Evolutionary conservation across 345 rosid species (phyloP).

Genomic region (Corymbia maculata): DNA sequence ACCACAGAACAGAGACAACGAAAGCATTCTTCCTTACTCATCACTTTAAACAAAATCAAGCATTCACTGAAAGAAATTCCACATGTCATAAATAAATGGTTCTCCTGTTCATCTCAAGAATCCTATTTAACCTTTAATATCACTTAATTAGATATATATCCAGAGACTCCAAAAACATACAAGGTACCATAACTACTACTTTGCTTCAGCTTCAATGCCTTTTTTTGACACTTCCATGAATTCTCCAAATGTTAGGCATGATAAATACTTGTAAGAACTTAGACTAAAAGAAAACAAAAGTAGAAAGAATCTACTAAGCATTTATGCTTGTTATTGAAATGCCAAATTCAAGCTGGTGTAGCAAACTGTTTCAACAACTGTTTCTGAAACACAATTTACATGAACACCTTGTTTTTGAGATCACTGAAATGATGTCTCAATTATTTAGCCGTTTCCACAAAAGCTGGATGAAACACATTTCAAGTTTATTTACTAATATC

Average conservation of each 20-base stretch:
- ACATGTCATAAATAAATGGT: not conserved
- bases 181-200: not conserved
- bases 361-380: not conserved
- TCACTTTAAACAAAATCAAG: not conserved
- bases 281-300: not conserved
- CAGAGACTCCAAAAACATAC: not conserved
- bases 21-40: not conserved
- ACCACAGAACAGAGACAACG: not conserved
- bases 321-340: not conserved
- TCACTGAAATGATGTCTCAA: not conserved
- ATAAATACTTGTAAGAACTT: not conserved
- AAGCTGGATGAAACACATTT: not conserved
- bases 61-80: not conserved
- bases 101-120: not conserved
- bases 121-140: not conserved
- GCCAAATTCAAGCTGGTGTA: not conserved
- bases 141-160: not conserved
- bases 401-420: not conserved
- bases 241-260: not conserved
- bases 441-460: not conserved
- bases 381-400: not conserved
- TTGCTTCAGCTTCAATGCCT: not conserved
- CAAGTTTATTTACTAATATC: not conserved
- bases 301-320: not conserved
- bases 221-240: not conserved